phyloP scores from a whole-genome alignment of 2,329 filamentous ascomycete species.

The Anisogramma anomala region DNA sequence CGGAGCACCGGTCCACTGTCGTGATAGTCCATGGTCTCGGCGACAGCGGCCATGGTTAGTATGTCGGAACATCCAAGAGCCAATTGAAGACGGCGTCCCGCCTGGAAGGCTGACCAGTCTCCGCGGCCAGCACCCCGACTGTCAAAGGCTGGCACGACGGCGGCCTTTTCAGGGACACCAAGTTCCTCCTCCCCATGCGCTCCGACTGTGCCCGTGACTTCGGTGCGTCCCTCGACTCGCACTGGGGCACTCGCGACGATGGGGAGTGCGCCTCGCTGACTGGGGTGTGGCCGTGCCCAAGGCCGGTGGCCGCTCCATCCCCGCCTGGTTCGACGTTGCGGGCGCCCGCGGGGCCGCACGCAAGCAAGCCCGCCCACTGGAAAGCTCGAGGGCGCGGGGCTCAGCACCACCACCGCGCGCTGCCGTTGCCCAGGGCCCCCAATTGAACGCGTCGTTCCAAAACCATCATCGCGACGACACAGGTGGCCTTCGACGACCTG shows the following conservation, averaged over 20 bases:
- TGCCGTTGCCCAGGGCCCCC: too few species aligned
- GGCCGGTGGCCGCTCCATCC: constrained; percentile 1
- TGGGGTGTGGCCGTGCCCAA: background rate
- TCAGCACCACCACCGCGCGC: too few species aligned
- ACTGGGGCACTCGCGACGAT: background rate
- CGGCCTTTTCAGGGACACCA: constrained; percentile 8
- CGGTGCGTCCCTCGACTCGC: background rate
- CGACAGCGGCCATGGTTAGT: constrained; percentile 6
- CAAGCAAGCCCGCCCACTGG: background rate
- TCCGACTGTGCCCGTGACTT: background rate
- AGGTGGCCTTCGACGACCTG: constrained; percentile 4
- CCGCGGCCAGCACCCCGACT: background rate
- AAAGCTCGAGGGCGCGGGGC: too few species aligned
- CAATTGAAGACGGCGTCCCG: background rate
- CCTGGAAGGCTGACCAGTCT: background rate
- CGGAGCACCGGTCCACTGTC: constrained; percentile 6
- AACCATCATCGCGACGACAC: too few species aligned
- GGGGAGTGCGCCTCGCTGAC: background rate
- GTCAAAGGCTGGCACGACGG: constrained; percentile 2
- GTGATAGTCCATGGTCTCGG: constrained; percentile 4
- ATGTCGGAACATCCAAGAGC: background rate
- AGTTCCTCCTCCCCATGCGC: constrained; percentile 8
- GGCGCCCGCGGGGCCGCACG: constrained; percentile 4
- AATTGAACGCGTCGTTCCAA: too few species aligned
- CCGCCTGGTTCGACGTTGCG: constrained; percentile 8